These are phyloP conservation scores for Chenopodium album DNA, from an alignment of 148 eudicot species.

Conservation along the genomic window DNA sequence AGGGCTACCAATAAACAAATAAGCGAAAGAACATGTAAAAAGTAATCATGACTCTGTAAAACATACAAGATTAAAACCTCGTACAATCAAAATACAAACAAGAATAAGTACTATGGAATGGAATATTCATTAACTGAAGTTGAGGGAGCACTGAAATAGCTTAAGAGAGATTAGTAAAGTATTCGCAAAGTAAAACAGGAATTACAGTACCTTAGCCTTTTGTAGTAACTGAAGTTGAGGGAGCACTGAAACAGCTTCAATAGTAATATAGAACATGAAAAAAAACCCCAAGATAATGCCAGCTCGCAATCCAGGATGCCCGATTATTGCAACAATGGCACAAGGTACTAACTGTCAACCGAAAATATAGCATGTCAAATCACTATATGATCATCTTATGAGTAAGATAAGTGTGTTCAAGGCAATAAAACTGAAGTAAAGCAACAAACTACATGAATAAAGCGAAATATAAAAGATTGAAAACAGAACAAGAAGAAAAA, in stretches of 20 bases:
- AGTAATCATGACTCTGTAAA: too few species aligned
- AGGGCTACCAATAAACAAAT: not conserved
- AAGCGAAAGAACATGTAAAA: not conserved
- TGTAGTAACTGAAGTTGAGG: not conserved
- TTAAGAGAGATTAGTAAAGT: too few species aligned
- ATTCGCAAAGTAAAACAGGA: not conserved
- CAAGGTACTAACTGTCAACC: not conserved
- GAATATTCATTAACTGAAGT: too few species aligned
- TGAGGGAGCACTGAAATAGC: too few species aligned
- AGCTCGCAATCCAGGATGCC: not conserved
- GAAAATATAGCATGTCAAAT: not conserved
- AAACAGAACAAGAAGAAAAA: not conserved
- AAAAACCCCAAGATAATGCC: not conserved
- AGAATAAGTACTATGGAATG: too few species aligned
- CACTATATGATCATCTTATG: not conserved
- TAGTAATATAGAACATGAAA: not conserved
- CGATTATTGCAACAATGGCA: not conserved
- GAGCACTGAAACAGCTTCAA: not conserved
- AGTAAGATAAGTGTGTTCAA: too few species aligned
- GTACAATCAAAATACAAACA: too few species aligned
- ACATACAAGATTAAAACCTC: too few species aligned
- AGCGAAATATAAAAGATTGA: too few species aligned
- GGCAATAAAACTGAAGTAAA: not conserved
- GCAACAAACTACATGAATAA: too few species aligned
- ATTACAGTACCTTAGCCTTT: not conserved